Evolutionary conservation across 2,329 filamentous ascomycete genomes (phyloP).

Genomic region (Botrytis galanthina): DNA sequence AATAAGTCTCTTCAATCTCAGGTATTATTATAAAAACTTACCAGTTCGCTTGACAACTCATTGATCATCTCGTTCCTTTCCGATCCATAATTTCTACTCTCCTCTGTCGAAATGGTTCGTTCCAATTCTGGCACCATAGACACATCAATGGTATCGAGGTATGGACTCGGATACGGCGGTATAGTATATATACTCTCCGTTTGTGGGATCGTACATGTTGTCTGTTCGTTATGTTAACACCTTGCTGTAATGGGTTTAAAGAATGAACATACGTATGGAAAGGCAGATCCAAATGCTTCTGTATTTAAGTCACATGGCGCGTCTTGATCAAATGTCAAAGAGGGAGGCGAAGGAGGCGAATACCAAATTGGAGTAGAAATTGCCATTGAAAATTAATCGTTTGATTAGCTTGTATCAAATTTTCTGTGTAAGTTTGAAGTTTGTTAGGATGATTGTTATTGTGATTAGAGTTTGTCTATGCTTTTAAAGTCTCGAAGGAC

Average conservation of each 20-base stretch:
- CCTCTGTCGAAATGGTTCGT: conserved; percentile 11
- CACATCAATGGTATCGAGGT: conserved; percentile 9
- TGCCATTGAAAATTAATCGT: conserved; percentile 9
- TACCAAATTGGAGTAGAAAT: conserved; percentile 17
- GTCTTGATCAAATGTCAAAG: conserved; percentile 16
- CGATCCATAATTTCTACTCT: neutral
- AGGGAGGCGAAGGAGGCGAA: conserved; percentile 10
- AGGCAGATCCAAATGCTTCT: conserved; percentile 4
- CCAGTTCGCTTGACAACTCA: neutral
- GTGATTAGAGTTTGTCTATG: neutral
- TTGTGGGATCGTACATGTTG: conserved; percentile 5
- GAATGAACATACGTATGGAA: conserved; percentile 16
- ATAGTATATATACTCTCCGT: conserved; percentile 11
- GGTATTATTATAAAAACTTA: neutral
- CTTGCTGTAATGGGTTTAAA: neutral
- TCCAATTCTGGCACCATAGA: conserved; percentile 9
- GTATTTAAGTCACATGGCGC: conserved; percentile 12
- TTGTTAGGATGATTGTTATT: neutral
- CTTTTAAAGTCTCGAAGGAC: neutral
- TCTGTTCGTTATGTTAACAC: neutral
- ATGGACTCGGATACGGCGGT: conserved; percentile 16
- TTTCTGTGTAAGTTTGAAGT: neutral
- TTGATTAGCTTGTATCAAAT: neutral
- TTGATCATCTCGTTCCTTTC: conserved; percentile 15
- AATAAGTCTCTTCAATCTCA: neutral